phyloP scores from a whole-genome alignment of 176 grass and related monocot species.

The Pharus latifolius region DNA sequence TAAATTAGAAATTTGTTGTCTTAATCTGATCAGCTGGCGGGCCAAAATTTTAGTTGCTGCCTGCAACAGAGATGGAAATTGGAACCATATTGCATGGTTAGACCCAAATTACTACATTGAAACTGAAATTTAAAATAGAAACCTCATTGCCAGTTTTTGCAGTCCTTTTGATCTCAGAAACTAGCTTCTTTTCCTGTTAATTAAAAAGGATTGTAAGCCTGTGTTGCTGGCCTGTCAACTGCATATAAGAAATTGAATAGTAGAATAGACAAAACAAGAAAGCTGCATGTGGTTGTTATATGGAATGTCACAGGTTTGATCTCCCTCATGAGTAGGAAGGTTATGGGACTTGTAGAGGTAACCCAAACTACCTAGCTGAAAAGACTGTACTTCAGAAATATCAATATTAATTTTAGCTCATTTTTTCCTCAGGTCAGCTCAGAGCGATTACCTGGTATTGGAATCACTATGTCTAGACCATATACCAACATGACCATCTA shows the following conservation, averaged over 20 bases:
- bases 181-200: conserved; percentile 84
- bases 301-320: too few species aligned
- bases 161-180: conserved; percentile 95
- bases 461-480: too few species aligned
- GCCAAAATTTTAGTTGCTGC: conserved; percentile 83
- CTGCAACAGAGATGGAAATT: conserved; percentile 33
- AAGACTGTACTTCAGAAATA: too few species aligned
- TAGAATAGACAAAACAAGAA: not conserved
- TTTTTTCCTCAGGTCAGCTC: too few species aligned
- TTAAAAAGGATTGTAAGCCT: not conserved
- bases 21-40: conserved; percentile 79
- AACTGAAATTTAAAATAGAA: conserved; percentile 19
- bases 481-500: too few species aligned
- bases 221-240: not conserved
- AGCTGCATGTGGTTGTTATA: not conserved
- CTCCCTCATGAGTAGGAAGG: too few species aligned
- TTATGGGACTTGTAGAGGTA: too few species aligned
- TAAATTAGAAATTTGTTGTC: conserved; percentile 91
- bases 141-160: conserved; percentile 99
- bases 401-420: too few species aligned
- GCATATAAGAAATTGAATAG: not conserved
- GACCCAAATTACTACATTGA: not conserved
- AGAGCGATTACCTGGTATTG: too few species aligned
- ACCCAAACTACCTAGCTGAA: too few species aligned
- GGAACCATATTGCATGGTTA: not conserved